Percentiles rank a stretch among this genome's conserved stretches.
These are phyloP conservation scores for Sugiyamaella lignohabitans DNA, from an alignment of 805 yeast species.

Conservation along the genomic window DNA sequence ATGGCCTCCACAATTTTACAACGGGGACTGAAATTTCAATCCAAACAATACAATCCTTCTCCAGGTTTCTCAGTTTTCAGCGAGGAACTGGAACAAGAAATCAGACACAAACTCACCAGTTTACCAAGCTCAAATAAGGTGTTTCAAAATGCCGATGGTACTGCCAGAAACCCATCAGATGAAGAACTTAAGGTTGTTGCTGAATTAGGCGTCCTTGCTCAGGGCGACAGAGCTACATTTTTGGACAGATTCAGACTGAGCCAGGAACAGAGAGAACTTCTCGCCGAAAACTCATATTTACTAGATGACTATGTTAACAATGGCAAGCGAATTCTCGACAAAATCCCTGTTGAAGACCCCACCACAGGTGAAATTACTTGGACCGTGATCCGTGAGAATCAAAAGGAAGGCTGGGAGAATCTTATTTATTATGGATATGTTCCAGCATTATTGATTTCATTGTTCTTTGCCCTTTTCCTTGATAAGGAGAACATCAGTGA, in stretches of 20 bases:
- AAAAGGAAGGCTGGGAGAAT: conserved; percentile 81
- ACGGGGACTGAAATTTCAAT: conserved; percentile 14
- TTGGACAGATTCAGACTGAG: conserved; percentile 44
- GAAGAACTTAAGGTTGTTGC: conserved; percentile 64
- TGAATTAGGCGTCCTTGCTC: conserved; percentile 54
- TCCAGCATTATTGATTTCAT: conserved; percentile 58
- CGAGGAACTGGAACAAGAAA: conserved; percentile 36
- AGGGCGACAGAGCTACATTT: conserved; percentile 46
- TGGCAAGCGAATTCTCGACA: conserved; percentile 67
- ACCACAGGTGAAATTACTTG: conserved; percentile 72
- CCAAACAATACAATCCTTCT: conserved; percentile 20
- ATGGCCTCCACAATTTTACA: conserved; percentile 2
- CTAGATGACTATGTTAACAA: conserved; percentile 46
- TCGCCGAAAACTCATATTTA: conserved; percentile 54
- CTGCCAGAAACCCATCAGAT: conserved; percentile 63
- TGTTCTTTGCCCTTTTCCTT: conserved; percentile 46
- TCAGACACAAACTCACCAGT: conserved; percentile 53
- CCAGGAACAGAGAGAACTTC: conserved; percentile 48
- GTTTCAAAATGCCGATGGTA: conserved; percentile 70
- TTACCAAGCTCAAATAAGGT: conserved; percentile 60
- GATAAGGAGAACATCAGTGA: conserved; percentile 49
- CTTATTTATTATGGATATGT: conserved; percentile 65
- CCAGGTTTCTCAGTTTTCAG: conserved; percentile 18
- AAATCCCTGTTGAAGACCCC: conserved; percentile 76
- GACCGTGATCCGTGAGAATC: conserved; percentile 67